Conservation (phyloP, 75 land plant species). For the Picea sitchensis region DNA sequence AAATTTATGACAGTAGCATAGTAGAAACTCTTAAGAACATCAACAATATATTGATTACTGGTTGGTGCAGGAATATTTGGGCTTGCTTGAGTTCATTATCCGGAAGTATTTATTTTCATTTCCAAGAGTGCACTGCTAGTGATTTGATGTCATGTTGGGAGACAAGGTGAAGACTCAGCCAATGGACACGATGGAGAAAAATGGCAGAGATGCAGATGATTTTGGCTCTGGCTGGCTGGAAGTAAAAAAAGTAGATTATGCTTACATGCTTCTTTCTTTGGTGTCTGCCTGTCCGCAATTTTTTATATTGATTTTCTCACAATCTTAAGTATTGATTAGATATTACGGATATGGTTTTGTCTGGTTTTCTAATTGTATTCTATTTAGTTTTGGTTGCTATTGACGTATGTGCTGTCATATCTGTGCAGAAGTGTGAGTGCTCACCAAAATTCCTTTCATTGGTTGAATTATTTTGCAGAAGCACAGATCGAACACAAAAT, state of each 20-base stretch:
- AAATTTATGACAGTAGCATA: no score
- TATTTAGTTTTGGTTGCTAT: not conserved
- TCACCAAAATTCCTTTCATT: not conserved
- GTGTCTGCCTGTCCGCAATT: not conserved
- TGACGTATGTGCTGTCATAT: not conserved
- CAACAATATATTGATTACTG: no score
- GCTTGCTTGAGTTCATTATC: no score
- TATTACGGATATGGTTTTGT: not conserved
- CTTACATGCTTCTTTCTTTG: not conserved
- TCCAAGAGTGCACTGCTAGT: no score
- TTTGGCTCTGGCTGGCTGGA: slow-evolving; percentile 61
- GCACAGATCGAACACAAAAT: slow-evolving; percentile 37
- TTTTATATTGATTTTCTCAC: not conserved
- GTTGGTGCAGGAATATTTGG: no score
- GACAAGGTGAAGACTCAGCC: not conserved
- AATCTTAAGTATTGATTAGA: not conserved
- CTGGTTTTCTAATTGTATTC: not conserved
- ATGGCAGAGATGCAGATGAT: slow-evolving; percentile 41
- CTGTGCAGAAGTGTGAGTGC: not conserved
- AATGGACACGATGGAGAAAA: slow-evolving; percentile 27
- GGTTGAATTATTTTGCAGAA: slow-evolving; percentile 25
- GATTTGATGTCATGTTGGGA: not conserved
- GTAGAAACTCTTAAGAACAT: no score
- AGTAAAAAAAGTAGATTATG: slow-evolving; percentile 62
- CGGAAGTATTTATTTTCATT: no score